These are phyloP conservation scores for Helicostylum pulchrum DNA, from an alignment of 192 early-diverging fungal genomes.

Conservation along the genomic window DNA sequence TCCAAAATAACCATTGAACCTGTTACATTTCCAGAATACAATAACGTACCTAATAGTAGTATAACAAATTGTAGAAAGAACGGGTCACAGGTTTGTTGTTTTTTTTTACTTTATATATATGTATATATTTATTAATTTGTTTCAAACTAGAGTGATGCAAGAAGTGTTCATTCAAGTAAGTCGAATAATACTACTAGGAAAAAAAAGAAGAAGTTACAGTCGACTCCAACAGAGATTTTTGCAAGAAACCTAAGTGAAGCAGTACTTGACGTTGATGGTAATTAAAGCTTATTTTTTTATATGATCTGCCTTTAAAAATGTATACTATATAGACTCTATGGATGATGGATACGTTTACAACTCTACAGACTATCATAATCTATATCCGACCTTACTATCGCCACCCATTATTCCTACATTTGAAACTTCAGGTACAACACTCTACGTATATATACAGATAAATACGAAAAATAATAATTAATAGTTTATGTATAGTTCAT, in stretches of 20 bases:
- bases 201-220: background rate
- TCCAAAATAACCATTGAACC: no score
- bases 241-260: constrained; percentile 27
- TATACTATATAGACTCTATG: constrained; percentile 4
- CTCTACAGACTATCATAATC: background rate
- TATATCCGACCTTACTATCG: constrained; percentile 4
- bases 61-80: no score
- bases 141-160: constrained; percentile 5
- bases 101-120: background rate
- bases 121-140: background rate
- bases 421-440: constrained; percentile 5
- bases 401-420: background rate
- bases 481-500: background rate
- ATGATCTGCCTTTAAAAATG: background rate
- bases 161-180: constrained; percentile 7
- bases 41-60: no score
- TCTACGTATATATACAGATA: background rate
- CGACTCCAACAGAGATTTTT: constrained; percentile 28
- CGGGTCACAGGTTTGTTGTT: background rate
- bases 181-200: background rate
- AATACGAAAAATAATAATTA: background rate
- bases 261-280: constrained; percentile 31
- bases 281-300: background rate
- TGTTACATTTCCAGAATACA: no score
- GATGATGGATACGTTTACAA: constrained; percentile 16